Percentiles rank a stretch among this genome's conserved stretches.
Conservation (phyloP, 164 flowering plant species). For the Echeveria elegans region DNA sequence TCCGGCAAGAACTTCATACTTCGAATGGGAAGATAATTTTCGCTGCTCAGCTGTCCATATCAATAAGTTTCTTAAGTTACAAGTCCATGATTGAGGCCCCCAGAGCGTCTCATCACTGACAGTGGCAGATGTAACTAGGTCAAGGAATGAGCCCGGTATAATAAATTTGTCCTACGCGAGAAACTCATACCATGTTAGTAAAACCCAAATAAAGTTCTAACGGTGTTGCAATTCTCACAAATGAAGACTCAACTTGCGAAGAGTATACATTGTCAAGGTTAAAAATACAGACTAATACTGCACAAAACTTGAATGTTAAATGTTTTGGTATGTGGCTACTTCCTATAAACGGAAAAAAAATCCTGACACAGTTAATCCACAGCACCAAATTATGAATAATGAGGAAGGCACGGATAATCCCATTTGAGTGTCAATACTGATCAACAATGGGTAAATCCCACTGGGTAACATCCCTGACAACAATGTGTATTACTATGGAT, state of each 20-base stretch:
- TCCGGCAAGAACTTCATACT: slow-evolving; percentile 33
- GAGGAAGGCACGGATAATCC: background rate
- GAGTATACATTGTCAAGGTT: background rate
- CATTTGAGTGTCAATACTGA: background rate
- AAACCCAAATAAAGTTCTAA: background rate
- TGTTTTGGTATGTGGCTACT: background rate
- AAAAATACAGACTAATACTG: background rate
- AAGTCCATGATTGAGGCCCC: slow-evolving; percentile 39
- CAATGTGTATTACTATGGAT: background rate
- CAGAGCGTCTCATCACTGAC: slow-evolving; percentile 16
- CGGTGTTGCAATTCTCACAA: background rate
- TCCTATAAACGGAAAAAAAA: background rate
- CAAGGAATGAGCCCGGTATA: background rate
- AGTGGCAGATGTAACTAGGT: slow-evolving; percentile 5
- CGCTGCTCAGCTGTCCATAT: slow-evolving; percentile 26
- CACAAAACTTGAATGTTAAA: background rate
- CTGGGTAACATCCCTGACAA: background rate
- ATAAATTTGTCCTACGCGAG: background rate
- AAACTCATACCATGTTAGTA: background rate
- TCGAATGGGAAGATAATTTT: slow-evolving; percentile 32
- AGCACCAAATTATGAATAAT: background rate
- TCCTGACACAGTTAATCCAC: background rate
- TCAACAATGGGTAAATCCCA: background rate
- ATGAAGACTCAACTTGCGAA: background rate
- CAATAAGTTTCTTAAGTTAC: slow-evolving; percentile 35